Conservation (phyloP, 2,329 filamentous ascomycete genomes). For the Laburnicola sp. region DNA sequence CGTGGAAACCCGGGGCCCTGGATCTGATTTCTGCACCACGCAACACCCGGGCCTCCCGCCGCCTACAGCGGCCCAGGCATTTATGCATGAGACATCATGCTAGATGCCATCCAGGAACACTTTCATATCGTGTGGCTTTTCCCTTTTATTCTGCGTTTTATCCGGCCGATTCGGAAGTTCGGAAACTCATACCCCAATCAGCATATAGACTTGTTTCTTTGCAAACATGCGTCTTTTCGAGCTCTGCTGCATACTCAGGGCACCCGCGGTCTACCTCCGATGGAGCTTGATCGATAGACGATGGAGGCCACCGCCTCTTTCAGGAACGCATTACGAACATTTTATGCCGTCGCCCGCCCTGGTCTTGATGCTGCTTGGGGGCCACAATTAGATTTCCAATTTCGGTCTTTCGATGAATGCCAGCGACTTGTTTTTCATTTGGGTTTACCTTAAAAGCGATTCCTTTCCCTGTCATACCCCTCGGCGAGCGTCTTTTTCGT, state of each 20-base stretch:
- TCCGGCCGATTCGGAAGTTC: constrained; percentile 44
- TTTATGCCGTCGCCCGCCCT: constrained; percentile 44
- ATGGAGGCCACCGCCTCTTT: constrained; percentile 38
- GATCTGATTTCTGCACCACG: constrained; percentile 23
- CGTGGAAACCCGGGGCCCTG: constrained; percentile 35
- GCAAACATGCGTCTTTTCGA: constrained; percentile 47
- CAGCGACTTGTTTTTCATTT: constrained; percentile 40
- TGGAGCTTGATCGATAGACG: constrained; percentile 44
- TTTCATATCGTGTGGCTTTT: constrained; percentile 29
- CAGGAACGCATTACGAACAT: constrained; percentile 45
- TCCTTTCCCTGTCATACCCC: constrained; percentile 36
- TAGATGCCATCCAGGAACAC: constrained; percentile 10
- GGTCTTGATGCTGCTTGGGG: constrained; percentile 47
- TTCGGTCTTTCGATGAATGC: constrained; percentile 42
- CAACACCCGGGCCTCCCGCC: constrained; percentile 30
- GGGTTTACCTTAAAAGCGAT: constrained; percentile 44
- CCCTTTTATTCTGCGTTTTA: constrained; percentile 37
- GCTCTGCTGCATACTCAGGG: constrained; percentile 44
- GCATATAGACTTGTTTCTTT: constrained; percentile 56
- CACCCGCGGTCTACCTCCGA: constrained; percentile 36
- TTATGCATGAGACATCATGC: constrained; percentile 6
- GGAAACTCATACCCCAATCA: constrained; percentile 53
- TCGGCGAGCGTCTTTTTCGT: constrained; percentile 36
- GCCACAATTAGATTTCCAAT: constrained; percentile 45
- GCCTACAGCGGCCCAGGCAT: constrained; percentile 18